Base-by-base conservation (phyloP, 2,329 filamentous ascomycete species). In the Neurospora sp. region DNA sequence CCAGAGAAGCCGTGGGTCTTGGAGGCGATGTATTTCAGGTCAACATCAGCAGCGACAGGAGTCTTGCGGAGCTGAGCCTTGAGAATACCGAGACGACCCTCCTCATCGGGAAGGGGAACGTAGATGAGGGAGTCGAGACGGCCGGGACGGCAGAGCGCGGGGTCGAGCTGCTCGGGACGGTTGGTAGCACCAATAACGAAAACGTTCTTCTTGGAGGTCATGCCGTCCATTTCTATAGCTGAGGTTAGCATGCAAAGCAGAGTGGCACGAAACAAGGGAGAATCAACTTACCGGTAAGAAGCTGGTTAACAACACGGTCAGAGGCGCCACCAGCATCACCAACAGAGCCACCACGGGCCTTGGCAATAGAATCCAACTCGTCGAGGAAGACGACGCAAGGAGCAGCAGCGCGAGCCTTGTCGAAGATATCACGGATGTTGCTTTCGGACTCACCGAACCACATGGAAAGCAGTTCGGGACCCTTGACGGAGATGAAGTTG, bases 201-300 rank as follows among this genome's bases (percentile, higher is more conserved):
- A 74, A 99, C 96, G 81, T 99, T 99, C 92, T 99, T 99, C 92
- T 99, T 99, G 46, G 95, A 97, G 66, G 95, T 98, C 95, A 98
- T 98, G 78, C 95, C 95, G 76, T 98, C 95, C 95, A 98, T 97
- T 89, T 98, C 93, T 76, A 69, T 69, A 17, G 33, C 40, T 23
- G 6, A 43, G n/a, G 69, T 76, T 72, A 77, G 73, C 23, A 70
- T 66, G 4, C 7, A 67, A 6, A 46, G 11, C 40, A n/a, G 7
- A 62, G 17, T 8, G 5, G 15, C n/a, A 3, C 5, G 66, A 38
- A 40, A 52, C 33, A n/a, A 38, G 38, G 19, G 19, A 19, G 38
- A 46, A 9, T 13, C 19, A 76, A 84, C 89, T 87, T 88, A 93
- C 91, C 93, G 75, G 96, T 99, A 79, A 99, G 85, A 80, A 99